Evolutionary conservation across 345 rosid species (phyloP).

Genomic region (Murraya koenigii): DNA sequence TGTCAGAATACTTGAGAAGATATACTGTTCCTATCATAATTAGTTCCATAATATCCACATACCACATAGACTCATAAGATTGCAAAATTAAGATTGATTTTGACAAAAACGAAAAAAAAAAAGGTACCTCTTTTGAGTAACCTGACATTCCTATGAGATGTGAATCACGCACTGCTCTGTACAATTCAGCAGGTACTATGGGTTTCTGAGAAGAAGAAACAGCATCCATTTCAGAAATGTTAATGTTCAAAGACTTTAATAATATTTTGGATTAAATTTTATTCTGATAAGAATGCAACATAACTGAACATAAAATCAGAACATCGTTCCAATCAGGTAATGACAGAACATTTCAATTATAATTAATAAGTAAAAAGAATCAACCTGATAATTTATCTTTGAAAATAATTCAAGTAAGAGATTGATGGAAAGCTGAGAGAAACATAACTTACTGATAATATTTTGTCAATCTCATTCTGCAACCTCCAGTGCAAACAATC

Average conservation of each 20-base stretch:
- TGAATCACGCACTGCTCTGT: conserved; percentile 76
- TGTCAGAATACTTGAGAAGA: conserved; percentile 9
- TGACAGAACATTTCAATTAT: neutral
- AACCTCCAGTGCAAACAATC: conserved; percentile 88
- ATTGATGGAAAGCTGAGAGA: neutral
- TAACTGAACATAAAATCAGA: neutral
- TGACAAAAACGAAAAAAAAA: neutral
- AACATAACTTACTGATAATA: conserved; percentile 58
- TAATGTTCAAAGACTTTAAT: neutral
- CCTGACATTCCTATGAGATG: conserved; percentile 96
- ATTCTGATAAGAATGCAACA: neutral
- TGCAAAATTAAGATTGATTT: neutral
- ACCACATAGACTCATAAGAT: neutral
- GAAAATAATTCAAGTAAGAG: neutral
- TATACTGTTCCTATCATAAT: neutral
- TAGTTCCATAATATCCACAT: neutral
- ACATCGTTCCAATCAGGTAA: neutral
- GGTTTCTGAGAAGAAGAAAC: conserved; percentile 61
- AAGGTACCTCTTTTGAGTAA: conserved; percentile 80
- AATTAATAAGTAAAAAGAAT: neutral
- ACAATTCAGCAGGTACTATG: conserved; percentile 69
- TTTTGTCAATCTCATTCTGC: conserved; percentile 76
- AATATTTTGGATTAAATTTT: neutral
- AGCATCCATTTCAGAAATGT: conserved; percentile 12
- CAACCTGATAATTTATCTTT: neutral